These are phyloP conservation scores for Teratosphaeriaceae sp. DNA, from an alignment of 2,329 filamentous ascomycete genomes.

Conservation along the genomic window DNA sequence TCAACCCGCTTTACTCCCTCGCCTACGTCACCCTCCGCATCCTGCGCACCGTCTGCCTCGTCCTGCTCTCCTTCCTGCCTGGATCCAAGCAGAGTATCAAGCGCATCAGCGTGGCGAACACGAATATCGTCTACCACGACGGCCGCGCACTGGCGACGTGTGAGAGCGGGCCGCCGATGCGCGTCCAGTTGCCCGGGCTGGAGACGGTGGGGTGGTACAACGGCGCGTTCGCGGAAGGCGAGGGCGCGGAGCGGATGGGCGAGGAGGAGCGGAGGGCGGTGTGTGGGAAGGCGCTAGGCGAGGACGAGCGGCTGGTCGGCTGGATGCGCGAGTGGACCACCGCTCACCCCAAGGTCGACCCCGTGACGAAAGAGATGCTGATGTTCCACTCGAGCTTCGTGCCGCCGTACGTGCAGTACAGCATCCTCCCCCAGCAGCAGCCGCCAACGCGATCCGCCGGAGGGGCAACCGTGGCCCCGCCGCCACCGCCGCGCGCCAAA, in stretches of 20 bases:
- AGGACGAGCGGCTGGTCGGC: conserved; percentile 42
- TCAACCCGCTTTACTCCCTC: conserved; percentile 52
- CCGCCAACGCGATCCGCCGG: not conserved
- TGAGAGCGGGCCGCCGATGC: conserved; percentile 64
- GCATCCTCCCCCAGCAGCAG: conserved; percentile 41
- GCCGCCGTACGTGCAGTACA: conserved; percentile 62
- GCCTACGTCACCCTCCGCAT: conserved; percentile 46
- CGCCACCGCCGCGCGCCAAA: conserved; percentile 7
- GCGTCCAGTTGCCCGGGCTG: conserved; percentile 55
- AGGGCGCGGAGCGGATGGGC: conserved; percentile 28
- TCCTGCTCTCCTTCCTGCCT: conserved; percentile 51
- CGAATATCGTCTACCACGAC: conserved; percentile 59
- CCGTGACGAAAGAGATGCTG: conserved; percentile 56
- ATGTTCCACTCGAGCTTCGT: conserved; percentile 61
- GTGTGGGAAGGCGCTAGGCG: conserved; percentile 17
- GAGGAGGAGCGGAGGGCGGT: conserved; percentile 5
- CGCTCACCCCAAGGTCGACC: conserved; percentile 62
- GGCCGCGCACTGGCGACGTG: conserved; percentile 62
- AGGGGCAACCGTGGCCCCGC: not conserved
- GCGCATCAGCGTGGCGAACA: conserved; percentile 66
- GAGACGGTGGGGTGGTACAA: conserved; percentile 67
- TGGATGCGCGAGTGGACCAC: conserved; percentile 68
- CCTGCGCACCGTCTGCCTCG: conserved; percentile 51
- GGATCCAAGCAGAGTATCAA: conserved; percentile 53
- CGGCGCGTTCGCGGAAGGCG: conserved; percentile 49